Evolutionary conservation across 371 early-diverging fungal genomes (phyloP).

Genomic region (Lichtheimia ornata): DNA sequence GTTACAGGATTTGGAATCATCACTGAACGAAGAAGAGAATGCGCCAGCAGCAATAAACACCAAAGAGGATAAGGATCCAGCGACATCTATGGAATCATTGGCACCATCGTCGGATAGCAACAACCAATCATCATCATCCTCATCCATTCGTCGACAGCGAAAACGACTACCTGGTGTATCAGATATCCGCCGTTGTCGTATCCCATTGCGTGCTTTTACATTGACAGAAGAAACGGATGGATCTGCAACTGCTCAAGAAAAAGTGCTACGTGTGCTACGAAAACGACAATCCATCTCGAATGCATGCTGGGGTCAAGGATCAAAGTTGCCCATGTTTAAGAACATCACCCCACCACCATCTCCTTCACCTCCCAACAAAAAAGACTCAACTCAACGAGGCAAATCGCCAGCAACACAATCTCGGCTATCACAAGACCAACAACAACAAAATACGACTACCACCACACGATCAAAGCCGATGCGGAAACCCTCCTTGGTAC

Average conservation of each 20-base stretch:
- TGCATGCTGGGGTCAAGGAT: constrained; percentile 41
- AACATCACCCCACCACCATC: constrained; percentile 10
- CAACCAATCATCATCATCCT: not conserved
- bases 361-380: not conserved
- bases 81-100: not conserved
- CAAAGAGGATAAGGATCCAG: not conserved
- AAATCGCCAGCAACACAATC: not conserved
- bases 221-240: constrained; percentile 25
- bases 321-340: constrained; percentile 43
- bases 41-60: not conserved
- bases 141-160: not conserved
- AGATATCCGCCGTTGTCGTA: constrained; percentile 28
- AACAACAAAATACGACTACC: no score
- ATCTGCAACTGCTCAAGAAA: constrained; percentile 33
- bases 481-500: no score
- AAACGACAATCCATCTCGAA: constrained; percentile 41
- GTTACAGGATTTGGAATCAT: constrained; percentile 19
- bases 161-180: constrained; percentile 2
- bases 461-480: no score
- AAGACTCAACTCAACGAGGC: not conserved
- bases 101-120: constrained; percentile 1
- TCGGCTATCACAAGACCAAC: no score
- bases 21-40: not conserved
- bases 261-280: constrained; percentile 32
- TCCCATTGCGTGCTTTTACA: constrained; percentile 41